These are phyloP conservation scores for Diospyros kaki DNA, from an alignment of 148 eudicot genomes.

Conservation along the genomic window DNA sequence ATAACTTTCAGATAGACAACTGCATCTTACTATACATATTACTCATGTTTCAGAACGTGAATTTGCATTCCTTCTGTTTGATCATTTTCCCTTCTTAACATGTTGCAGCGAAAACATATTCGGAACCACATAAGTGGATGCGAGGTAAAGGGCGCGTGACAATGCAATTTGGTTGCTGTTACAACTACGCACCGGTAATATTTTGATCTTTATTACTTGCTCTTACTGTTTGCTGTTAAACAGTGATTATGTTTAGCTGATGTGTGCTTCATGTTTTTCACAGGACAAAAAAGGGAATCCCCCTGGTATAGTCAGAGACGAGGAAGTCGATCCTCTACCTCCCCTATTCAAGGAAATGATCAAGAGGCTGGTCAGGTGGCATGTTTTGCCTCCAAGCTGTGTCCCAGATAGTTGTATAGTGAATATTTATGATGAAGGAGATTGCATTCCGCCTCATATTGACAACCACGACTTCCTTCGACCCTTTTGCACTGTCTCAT, in stretches of 20 bases:
- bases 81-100: background rate
- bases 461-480: constrained; percentile 66
- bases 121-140: constrained; percentile 63
- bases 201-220: background rate
- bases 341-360: constrained; percentile 54
- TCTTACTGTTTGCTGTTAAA: background rate
- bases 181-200: constrained; percentile 56
- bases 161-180: constrained; percentile 66
- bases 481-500: constrained; percentile 61
- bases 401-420: constrained; percentile 67
- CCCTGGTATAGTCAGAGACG: constrained; percentile 57
- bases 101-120: constrained; percentile 44
- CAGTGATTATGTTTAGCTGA: background rate
- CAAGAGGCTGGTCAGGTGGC: constrained; percentile 56
- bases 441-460: constrained; percentile 67
- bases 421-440: constrained; percentile 56
- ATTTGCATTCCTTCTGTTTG: background rate
- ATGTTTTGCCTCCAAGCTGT: constrained; percentile 48
- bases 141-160: constrained; percentile 70
- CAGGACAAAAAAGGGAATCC: constrained; percentile 67
- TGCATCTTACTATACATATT: no score
- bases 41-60: no score
- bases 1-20: no score
- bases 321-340: constrained; percentile 63
- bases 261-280: background rate